phyloP scores from a whole-genome alignment of 2,329 filamentous ascomycete genomes.

The Penicillium griseofulvum region DNA sequence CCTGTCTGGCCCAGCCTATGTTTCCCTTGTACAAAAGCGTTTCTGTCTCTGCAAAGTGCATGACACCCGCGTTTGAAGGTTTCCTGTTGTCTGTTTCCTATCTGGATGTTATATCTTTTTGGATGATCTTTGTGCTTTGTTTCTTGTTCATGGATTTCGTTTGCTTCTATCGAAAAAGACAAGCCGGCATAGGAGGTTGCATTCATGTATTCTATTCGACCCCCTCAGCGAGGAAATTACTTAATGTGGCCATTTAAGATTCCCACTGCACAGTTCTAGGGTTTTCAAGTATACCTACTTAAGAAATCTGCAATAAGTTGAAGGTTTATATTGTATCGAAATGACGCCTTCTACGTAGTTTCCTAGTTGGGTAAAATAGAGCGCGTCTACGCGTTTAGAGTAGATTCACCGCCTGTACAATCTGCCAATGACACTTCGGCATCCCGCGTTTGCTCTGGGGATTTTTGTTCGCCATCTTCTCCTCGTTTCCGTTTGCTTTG shows the following conservation, averaged over 20 bases:
- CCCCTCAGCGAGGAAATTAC: conserved; percentile 25
- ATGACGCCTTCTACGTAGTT: not conserved
- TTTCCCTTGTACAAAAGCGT: conserved; percentile 36
- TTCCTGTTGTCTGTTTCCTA: conserved; percentile 11
- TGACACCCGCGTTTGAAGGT: conserved; percentile 12
- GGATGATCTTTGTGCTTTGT: conserved; percentile 8
- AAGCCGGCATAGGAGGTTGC: conserved; percentile 12
- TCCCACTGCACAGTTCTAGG: not conserved
- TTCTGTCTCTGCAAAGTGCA: conserved; percentile 19
- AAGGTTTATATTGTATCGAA: not conserved
- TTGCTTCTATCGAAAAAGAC: conserved; percentile 2
- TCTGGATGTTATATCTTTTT: conserved; percentile 14
- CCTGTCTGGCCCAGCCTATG: conserved; percentile 1
- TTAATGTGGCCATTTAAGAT: conserved; percentile 19
- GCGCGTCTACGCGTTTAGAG: conserved; percentile 24
- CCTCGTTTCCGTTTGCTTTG: not conserved
- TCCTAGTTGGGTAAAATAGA: conserved; percentile 22
- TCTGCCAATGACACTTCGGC: conserved; percentile 10
- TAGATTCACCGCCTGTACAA: conserved; percentile 11
- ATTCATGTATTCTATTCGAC: conserved; percentile 30
- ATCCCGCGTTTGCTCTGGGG: conserved; percentile 15
- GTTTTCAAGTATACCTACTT: not conserved
- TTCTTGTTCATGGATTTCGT: conserved; percentile 15
- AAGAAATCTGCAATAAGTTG: not conserved
- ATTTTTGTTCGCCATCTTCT: conserved; percentile 10